A percentile compares a stretch with the other conserved stretches of the same genome.
These are phyloP conservation scores for Euphrasia arctica DNA, from an alignment of 305 asterid genomes.

Conservation along the genomic window DNA sequence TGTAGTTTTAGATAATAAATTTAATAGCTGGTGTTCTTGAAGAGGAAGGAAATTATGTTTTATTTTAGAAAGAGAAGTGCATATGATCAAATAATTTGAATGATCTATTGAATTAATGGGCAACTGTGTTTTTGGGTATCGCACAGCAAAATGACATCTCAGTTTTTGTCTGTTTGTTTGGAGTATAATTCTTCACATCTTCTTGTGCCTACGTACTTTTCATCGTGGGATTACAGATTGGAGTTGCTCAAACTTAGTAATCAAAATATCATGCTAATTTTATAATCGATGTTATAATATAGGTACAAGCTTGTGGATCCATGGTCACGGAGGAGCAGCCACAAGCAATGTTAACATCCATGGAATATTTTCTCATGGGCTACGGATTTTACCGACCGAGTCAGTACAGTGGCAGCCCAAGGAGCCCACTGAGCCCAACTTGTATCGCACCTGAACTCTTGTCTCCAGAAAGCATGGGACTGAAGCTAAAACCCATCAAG, in stretches of 20 bases:
- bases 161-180: too few species aligned
- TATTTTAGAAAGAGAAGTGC: too few species aligned
- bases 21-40: too few species aligned
- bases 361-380: constrained; percentile 71
- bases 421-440: constrained; percentile 72
- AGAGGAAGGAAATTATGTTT: too few species aligned
- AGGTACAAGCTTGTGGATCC: constrained; percentile 84
- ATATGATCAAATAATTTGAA: too few species aligned
- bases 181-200: too few species aligned
- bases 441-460: constrained; percentile 72
- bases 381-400: constrained; percentile 51
- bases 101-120: too few species aligned
- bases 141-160: too few species aligned
- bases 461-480: constrained; percentile 87
- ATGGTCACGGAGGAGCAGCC: constrained; percentile 91
- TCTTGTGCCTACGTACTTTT: too few species aligned
- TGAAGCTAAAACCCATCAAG: constrained; percentile 76
- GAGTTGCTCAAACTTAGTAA: neutral
- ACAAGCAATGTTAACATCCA: constrained; percentile 68
- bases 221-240: too few species aligned
- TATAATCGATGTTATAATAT: constrained; percentile 22
- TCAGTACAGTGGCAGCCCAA: constrained; percentile 63
- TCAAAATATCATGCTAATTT: neutral
- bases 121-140: too few species aligned
- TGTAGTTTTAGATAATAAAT: too few species aligned